These are phyloP conservation scores for Ambrosia hybrid DNA, from an alignment of 140 eudicot genomes.

Conservation along the genomic window DNA sequence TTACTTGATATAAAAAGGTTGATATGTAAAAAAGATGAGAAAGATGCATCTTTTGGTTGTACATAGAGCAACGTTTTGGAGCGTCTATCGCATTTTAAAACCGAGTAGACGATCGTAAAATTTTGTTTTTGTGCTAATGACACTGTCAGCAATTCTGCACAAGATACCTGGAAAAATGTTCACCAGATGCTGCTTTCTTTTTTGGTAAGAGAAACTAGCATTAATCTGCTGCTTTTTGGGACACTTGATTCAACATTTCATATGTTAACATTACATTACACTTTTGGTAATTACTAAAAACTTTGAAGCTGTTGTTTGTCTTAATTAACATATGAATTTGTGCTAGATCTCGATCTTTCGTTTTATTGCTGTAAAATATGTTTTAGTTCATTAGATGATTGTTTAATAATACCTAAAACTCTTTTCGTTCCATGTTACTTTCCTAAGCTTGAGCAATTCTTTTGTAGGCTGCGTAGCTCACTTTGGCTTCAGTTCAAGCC, in stretches of 20 bases:
- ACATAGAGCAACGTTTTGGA: too few species aligned
- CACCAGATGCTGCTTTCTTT: slow-evolving; percentile 69
- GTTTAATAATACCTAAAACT: neutral
- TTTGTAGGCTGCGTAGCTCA: slow-evolving; percentile 83
- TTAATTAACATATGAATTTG: neutral
- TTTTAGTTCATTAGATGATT: slow-evolving; percentile 25
- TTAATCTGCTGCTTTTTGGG: slow-evolving; percentile 42
- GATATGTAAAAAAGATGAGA: too few species aligned
- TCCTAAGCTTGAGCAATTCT: slow-evolving; percentile 19
- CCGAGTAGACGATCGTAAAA: neutral
- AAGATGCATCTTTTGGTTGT: too few species aligned
- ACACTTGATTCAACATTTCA: slow-evolving; percentile 13
- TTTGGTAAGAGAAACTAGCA: slow-evolving; percentile 85
- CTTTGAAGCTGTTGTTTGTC: slow-evolving; percentile 25
- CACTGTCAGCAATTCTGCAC: neutral
- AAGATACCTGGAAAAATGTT: slow-evolving; percentile 21
- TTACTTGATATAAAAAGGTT: neutral
- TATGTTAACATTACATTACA: slow-evolving; percentile 15
- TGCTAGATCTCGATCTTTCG: slow-evolving; percentile 35
- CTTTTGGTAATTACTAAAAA: slow-evolving; percentile 28
- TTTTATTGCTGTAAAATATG: slow-evolving; percentile 47
- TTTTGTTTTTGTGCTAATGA: neutral
- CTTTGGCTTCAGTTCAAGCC: slow-evolving; percentile 98
- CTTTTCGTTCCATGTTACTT: neutral
- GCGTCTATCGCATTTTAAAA: too few species aligned